Base-by-base conservation (phyloP, 2,329 filamentous ascomycete genomes). In the Fusarium stilboides region DNA sequence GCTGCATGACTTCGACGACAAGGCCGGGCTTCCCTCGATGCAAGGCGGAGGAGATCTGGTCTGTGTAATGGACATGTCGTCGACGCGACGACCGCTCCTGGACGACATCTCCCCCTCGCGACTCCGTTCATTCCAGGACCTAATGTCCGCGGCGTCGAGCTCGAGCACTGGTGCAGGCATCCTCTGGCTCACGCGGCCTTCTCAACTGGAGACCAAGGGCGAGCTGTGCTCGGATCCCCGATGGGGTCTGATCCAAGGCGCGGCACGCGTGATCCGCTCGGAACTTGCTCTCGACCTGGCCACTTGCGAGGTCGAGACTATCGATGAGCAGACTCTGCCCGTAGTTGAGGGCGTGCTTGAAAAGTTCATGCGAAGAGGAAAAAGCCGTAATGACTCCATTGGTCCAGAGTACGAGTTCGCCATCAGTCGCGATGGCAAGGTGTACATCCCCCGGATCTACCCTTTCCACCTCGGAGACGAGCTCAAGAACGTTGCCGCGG, bases 331-430 rank as follows among this genome's bases (percentile, higher is more conserved):
- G 24, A 57, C 53, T 22, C 31, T 57, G 26, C 43, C 44, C 19
- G 44, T 39, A 33, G 26, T 57, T 26, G 44, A 34, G 34, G 37
- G 37, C n/a, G 53, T 57, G 34, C 44, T 57, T 57, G 34, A n/a
- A 34, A 57, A 57, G 44, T 57, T 57, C 36, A 46, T 31, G 44
- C 44, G 33, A 39, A 46, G 53, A 33, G 43, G 34, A 36, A n/a
- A 34, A 39, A 39, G 34, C 43, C 47, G 47, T 51, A 34, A 31
- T 51, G 53, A 49, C 53, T 40, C 45, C n/a, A 31, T 49, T 34
- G 43, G 40, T 46, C 42, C 53, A 39, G 53, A 57, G 53, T 57
- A 49, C 28, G 53, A 57, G 44, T 57, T 47, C 26, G 53, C 53
- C 26, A 49, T 57, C 37, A 39, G 34, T 33, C 33, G 44, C 20